Evolutionary conservation across 305 asterid genomes (phyloP).

Genomic region (Fraxinus platypoda): DNA sequence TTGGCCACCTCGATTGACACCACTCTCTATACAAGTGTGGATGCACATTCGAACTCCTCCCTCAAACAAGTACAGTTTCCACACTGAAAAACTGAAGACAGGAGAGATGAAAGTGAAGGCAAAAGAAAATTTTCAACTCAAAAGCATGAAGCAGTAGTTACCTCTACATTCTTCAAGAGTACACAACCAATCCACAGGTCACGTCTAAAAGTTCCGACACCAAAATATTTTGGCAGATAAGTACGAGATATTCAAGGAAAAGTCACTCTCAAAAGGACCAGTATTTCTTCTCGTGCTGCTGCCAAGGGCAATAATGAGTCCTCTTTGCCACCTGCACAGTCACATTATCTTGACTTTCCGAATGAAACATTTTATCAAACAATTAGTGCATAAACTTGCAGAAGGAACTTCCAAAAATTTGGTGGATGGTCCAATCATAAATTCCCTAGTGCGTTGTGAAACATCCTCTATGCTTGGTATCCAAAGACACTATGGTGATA

Average conservation of each 20-base stretch:
- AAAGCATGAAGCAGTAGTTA: not conserved
- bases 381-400: slow-evolving; percentile 19
- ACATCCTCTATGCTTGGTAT: not conserved
- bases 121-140: not conserved
- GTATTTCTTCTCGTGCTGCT: slow-evolving; percentile 8
- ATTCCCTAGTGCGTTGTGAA: not conserved
- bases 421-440: not conserved
- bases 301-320: slow-evolving; percentile 35
- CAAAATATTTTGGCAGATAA: slow-evolving; percentile 20
- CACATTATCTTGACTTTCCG: slow-evolving; percentile 29
- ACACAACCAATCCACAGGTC: slow-evolving; percentile 12
- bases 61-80: not conserved
- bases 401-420: slow-evolving; percentile 20
- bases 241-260: slow-evolving; percentile 17
- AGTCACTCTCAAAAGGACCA: slow-evolving; percentile 38
- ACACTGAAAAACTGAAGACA: not conserved
- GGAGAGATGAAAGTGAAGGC: not conserved
- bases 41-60: not conserved
- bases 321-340: slow-evolving; percentile 26
- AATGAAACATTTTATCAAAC: slow-evolving; percentile 24
- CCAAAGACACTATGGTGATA: not conserved
- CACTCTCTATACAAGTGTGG: no score
- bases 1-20: not conserved
- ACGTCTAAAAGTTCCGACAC: slow-evolving; percentile 21
- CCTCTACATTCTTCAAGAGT: slow-evolving; percentile 6